Base-by-base conservation (phyloP, 2,329 filamentous ascomycete genomes). In the Diaporthe vexans region DNA sequence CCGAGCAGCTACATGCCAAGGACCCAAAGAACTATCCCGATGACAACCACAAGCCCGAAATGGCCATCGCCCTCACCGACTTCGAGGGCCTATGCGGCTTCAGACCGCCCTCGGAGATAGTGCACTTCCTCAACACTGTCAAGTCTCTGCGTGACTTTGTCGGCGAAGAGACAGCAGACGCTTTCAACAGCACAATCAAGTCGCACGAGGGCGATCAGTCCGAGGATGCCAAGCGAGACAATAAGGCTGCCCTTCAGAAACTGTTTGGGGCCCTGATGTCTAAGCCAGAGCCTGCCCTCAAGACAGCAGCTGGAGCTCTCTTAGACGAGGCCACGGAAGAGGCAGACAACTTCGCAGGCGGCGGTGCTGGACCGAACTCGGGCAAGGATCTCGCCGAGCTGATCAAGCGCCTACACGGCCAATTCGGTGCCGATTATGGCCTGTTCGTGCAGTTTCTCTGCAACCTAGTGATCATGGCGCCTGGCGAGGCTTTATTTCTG, bases 1-100 rank as follows among this genome's bases (percentile, higher is more conserved):
- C 97, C 69, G 96, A 97, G 85, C 87, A 95, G 82, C 88, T 99
- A 40, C 97, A 98, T 83, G 90, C 92, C 52, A 91, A 89, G 76
- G 96, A 99, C 81, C 90, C 95, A 65, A 75, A 94, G 85, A 97
- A 99, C 87, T 99, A 99, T 82, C 97, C 96, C 74, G 95, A 99
- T 87, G 96, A 98, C 87, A 99, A 99, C 86, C 97, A 99, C 88
- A 99, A 99, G 86, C 97, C 97, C 46, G 97, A 99, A 85, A 99
- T 99, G 97, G 95, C 97, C 76, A 98, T 99, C 83, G 97, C 97
- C 76, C 93, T 99, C 80, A 98, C 97, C 0, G 93, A 95, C 0
- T 99, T 99, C 78, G 96, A 98, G 82, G 97, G 97, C 0, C 90
- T 99, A 46, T 99, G 97, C 80, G 97, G 97, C 46, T 99, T 99